Conservation (phyloP, 148 eudicot species). For the Suaeda aralocaspica region DNA sequence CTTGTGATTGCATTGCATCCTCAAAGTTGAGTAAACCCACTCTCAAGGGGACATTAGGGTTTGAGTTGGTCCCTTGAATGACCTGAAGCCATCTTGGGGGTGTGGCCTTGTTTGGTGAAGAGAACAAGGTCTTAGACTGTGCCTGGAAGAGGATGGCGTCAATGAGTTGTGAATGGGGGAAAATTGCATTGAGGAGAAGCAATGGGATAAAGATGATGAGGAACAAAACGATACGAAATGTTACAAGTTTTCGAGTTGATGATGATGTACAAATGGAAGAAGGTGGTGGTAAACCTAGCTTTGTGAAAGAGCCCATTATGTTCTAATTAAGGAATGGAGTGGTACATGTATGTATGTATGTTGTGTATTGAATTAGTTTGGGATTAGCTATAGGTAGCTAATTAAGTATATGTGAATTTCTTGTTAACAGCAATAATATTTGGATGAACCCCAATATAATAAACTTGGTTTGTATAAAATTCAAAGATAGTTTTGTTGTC, state of each 20-base stretch:
- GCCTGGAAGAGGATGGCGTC: constrained; percentile 13
- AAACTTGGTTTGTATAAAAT: not conserved
- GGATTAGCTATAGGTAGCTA: not conserved
- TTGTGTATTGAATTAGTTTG: constrained; percentile 4
- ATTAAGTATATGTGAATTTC: not conserved
- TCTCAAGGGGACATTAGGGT: constrained; percentile 19
- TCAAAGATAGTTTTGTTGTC: not conserved
- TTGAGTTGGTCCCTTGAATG: constrained; percentile 15
- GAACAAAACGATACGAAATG: constrained; percentile 16
- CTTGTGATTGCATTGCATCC: constrained; percentile 1
- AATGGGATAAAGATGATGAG: constrained; percentile 21
- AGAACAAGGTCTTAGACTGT: not conserved
- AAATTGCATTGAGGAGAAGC: constrained; percentile 25
- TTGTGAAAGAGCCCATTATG: constrained; percentile 20
- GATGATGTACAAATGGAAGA: not conserved
- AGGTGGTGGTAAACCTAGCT: constrained; percentile 12
- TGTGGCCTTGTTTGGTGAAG: not conserved
- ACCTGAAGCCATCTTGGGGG: constrained; percentile 42
- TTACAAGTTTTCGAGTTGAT: constrained; percentile 16
- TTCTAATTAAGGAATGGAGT: not conserved
- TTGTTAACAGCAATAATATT: constrained; percentile 1
- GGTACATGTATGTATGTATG: too few relatives aligned
- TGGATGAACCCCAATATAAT: not conserved
- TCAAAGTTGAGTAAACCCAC: constrained; percentile 54
- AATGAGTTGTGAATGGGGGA: constrained; percentile 15